Evolutionary conservation across 2,329 filamentous ascomycete species (phyloP).

Genomic region (Aaosphaeria arxii): DNA sequence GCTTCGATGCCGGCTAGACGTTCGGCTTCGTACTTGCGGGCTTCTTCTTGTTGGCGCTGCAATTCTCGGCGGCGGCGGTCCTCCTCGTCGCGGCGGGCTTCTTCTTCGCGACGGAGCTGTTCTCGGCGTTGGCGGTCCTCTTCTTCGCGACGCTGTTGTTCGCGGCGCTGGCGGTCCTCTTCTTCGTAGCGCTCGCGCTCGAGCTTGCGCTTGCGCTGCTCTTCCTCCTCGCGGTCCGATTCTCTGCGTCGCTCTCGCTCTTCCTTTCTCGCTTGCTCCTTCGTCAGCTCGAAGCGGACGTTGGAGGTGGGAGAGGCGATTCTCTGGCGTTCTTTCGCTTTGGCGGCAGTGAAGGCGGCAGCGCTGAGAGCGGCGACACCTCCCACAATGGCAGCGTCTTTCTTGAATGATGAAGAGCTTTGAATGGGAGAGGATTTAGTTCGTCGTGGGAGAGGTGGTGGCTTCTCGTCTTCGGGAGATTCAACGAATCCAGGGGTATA

Average conservation of each 20-base stretch:
- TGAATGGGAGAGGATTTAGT: conserved; percentile 48
- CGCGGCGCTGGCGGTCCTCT: neutral
- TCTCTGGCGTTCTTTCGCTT: conserved; percentile 21
- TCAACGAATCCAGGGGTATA: neutral
- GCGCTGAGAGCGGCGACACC: conserved; percentile 42
- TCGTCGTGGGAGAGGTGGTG: conserved; percentile 33
- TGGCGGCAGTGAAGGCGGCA: conserved; percentile 35
- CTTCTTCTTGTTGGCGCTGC: conserved; percentile 7
- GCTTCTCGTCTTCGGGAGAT: conserved; percentile 12
- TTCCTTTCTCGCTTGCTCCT: conserved; percentile 54
- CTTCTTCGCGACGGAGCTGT: conserved; percentile 16
- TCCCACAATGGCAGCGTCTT: conserved; percentile 45
- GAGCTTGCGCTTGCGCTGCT: conserved; percentile 17
- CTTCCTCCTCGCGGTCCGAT: conserved; percentile 25
- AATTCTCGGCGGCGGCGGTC: conserved; percentile 20
- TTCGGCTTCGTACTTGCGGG: conserved; percentile 9
- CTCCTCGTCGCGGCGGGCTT: conserved; percentile 16
- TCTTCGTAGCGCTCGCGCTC: conserved; percentile 5
- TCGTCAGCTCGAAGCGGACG: conserved; percentile 57
- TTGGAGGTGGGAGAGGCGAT: conserved; percentile 37
- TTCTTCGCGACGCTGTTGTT: conserved; percentile 25
- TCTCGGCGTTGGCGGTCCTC: conserved; percentile 27
- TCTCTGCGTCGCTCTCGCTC: conserved; percentile 34
- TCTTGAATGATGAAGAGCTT: conserved; percentile 34
- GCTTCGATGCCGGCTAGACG: conserved; percentile 22